Conservation (phyloP, 1,284 basidiomycete genomes). For the Amylostereum chailletii region DNA sequence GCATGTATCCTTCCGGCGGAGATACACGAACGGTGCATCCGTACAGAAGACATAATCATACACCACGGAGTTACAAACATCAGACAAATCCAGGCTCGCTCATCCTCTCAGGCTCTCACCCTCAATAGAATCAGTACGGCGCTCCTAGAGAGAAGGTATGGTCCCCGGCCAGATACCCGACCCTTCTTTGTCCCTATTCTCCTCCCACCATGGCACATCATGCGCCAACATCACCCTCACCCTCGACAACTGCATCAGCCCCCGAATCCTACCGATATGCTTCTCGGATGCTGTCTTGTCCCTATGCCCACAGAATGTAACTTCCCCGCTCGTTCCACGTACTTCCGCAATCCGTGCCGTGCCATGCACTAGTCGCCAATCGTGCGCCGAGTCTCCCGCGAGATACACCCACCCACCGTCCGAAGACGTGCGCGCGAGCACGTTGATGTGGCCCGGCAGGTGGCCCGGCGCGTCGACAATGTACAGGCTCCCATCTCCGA, state of each 20-base stretch:
- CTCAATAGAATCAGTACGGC: not conserved
- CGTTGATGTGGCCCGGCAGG: constrained; percentile 41
- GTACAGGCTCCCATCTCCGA: constrained; percentile 48
- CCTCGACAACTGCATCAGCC: constrained; percentile 26
- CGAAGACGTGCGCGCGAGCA: constrained; percentile 44
- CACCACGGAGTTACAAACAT: too few relatives aligned
- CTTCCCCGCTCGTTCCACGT: constrained; percentile 15
- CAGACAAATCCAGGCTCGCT: too few relatives aligned
- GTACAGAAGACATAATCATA: too few relatives aligned
- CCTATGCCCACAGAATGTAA: constrained; percentile 30
- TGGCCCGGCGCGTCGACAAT: constrained; percentile 50
- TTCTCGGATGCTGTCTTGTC: constrained; percentile 32
- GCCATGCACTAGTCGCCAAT: constrained; percentile 40
- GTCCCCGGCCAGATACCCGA: constrained; percentile 8
- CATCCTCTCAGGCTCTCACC: too few relatives aligned
- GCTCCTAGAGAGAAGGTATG: not conserved
- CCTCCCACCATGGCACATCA: constrained; percentile 41
- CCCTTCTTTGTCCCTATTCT: constrained; percentile 29
- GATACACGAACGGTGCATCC: too few relatives aligned
- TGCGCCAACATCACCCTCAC: constrained; percentile 44
- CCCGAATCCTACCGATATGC: constrained; percentile 32
- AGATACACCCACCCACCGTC: constrained; percentile 52
- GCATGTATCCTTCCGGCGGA: too few relatives aligned
- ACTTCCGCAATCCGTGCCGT: constrained; percentile 30
- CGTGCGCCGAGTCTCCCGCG: constrained; percentile 47